phyloP scores from a whole-genome alignment of 768 basidiomycete genomes.

The Hirschioporus abietinus region DNA sequence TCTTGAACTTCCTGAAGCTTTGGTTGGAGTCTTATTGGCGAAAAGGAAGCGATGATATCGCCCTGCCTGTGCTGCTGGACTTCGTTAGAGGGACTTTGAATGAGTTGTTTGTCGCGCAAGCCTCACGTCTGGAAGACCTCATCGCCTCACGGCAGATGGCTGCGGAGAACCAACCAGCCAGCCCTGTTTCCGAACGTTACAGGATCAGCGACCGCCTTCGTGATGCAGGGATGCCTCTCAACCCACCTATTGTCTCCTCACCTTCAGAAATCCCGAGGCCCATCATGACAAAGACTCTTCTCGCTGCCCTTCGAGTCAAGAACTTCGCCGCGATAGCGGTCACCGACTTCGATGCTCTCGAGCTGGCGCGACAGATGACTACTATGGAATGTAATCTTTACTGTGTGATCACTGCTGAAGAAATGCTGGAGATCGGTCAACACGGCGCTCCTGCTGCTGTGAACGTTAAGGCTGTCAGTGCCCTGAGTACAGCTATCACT shows the following conservation, averaged over 20 bases:
- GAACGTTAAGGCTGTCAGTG: slow-evolving; percentile 80
- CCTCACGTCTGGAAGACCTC: slow-evolving; percentile 68
- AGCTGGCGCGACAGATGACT: slow-evolving; percentile 90
- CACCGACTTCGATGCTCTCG: slow-evolving; percentile 90
- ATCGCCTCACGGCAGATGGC: slow-evolving; percentile 40
- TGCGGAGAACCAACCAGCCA: slow-evolving; percentile 24
- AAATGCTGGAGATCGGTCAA: slow-evolving; percentile 80
- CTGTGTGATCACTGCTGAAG: slow-evolving; percentile 80
- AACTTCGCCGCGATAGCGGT: slow-evolving; percentile 58
- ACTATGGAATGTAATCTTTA: slow-evolving; percentile 90
- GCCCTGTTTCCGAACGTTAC: slow-evolving; percentile 45
- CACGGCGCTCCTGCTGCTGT: slow-evolving; percentile 56
- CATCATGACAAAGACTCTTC: slow-evolving; percentile 73
- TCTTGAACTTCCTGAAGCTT: slow-evolving; percentile 88
- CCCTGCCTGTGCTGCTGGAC: slow-evolving; percentile 48
- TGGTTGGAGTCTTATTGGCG: slow-evolving; percentile 95
- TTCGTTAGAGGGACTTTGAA: slow-evolving; percentile 62
- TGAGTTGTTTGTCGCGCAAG: slow-evolving; percentile 59
- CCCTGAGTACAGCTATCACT: slow-evolving; percentile 87
- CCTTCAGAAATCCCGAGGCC: slow-evolving; percentile 79
- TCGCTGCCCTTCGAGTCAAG: slow-evolving; percentile 60
- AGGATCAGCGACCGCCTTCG: slow-evolving; percentile 50
- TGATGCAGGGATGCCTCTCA: slow-evolving; percentile 71
- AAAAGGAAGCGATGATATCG: slow-evolving; percentile 61
- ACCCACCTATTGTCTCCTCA: slow-evolving; percentile 42